phyloP scores from a whole-genome alignment of 805 yeast genomes.

The Metschnikowia rubicola region DNA sequence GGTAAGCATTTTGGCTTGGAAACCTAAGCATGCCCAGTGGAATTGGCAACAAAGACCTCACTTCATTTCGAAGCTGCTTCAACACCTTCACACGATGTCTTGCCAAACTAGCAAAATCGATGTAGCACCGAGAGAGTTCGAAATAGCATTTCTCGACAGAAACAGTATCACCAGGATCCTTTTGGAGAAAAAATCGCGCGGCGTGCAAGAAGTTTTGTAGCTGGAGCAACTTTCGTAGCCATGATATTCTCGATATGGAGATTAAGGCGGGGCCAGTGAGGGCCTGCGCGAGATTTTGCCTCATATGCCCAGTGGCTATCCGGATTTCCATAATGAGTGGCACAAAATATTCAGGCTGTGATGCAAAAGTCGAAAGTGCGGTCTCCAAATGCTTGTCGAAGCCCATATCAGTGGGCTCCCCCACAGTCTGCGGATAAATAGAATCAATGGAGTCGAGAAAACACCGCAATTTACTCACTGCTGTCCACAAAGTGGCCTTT shows the following conservation, averaged over 20 bases:
- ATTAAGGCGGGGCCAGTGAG: background rate
- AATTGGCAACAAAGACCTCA: constrained; percentile 4
- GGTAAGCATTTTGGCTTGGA: background rate
- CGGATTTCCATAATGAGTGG: constrained; percentile 2
- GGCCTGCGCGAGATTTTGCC: background rate
- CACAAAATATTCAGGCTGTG: constrained; percentile 1
- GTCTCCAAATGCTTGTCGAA: background rate
- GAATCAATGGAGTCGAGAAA: background rate
- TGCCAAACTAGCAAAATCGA: constrained; percentile 10
- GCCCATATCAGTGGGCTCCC: background rate
- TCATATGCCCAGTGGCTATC: background rate
- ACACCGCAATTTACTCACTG: background rate
- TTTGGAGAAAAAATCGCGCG: constrained; percentile 4
- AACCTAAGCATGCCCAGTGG: constrained; percentile 7
- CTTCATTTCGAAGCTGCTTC: background rate
- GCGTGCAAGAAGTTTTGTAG: constrained; percentile 11
- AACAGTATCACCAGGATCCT: background rate
- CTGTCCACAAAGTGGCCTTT: background rate
- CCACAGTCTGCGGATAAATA: background rate
- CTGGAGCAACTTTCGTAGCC: constrained; percentile 13
- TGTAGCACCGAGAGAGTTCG: constrained; percentile 15
- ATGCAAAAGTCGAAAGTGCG: constrained; percentile 4
- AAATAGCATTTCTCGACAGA: constrained; percentile 13
- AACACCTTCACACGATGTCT: constrained; percentile 3
- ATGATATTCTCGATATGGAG: constrained; percentile 6